A percentile compares a stretch with the other conserved stretches of the same genome.
phyloP scores from a whole-genome alignment of 139 green algal genomes.

The Eudorina sp. region DNA sequence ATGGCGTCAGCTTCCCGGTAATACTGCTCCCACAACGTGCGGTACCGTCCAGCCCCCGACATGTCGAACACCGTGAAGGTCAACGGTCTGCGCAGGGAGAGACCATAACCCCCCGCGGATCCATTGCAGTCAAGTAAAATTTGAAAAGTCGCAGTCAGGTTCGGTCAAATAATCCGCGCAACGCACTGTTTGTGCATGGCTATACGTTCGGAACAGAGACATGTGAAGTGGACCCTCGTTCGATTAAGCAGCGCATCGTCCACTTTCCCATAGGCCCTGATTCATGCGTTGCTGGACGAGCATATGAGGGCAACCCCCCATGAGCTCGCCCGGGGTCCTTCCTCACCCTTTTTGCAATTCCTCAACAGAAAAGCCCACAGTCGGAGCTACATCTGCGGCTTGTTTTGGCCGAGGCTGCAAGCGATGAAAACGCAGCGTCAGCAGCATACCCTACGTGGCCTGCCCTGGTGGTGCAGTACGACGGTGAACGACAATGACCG shows the following conservation, averaged over 20 bases:
- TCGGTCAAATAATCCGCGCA: no score
- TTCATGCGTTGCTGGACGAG: no score
- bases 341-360: conserved; percentile 73
- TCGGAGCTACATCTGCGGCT: conserved; percentile 73
- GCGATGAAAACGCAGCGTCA: no score
- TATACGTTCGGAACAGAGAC: no score
- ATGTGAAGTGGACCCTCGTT: no score
- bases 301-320: not conserved
- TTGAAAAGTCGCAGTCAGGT: no score
- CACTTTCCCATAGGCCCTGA: no score
- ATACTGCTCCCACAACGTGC: conserved; percentile 87
- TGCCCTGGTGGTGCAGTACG: not conserved
- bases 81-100: conserved; percentile 54
- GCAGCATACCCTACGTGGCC: not conserved
- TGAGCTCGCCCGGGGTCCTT: not conserved
- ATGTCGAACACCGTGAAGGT: conserved; percentile 92
- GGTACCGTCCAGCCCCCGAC: conserved; percentile 84
- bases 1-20: conserved; percentile 81
- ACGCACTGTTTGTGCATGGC: no score
- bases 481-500: not conserved
- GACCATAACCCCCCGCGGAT: no score
- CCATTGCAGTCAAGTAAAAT: no score
- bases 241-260: no score
- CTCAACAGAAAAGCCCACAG: conserved; percentile 83
- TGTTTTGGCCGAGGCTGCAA: conserved; percentile 70